Percentiles rank a stretch among this genome's conserved stretches.
Evolutionary conservation across 805 yeast species (phyloP).

Genomic region (Kregervanrija pseudodelftensis): DNA sequence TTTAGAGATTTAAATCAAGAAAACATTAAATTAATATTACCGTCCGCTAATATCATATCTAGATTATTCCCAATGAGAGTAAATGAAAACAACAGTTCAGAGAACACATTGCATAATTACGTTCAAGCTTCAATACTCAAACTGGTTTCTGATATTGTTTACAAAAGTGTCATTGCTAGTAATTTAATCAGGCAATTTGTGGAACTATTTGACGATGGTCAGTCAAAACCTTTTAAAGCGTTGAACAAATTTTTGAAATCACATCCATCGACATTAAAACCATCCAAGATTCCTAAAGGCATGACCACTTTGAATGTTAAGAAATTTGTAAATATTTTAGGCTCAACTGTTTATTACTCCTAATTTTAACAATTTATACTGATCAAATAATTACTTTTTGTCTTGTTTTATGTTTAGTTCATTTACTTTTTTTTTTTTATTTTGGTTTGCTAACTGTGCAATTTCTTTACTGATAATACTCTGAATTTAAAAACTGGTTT

Average conservation of each 20-base stretch:
- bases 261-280: constrained; percentile 29
- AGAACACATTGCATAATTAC: constrained; percentile 1
- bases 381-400: no score
- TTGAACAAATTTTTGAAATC: constrained; percentile 21
- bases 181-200: constrained; percentile 27
- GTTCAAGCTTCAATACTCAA: constrained; percentile 2
- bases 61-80: constrained; percentile 13
- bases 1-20: constrained; percentile 8
- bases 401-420: no score
- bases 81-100: background rate
- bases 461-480: no score
- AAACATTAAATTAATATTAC: constrained; percentile 18
- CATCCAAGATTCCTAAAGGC: constrained; percentile 26
- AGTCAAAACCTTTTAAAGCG: constrained; percentile 20
- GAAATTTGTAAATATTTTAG: constrained; percentile 3
- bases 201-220: constrained; percentile 28
- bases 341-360: no score
- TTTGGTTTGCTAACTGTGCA: no score
- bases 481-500: no score
- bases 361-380: no score
- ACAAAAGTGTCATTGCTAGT: constrained; percentile 20
- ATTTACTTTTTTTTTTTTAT: no score
- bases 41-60: constrained; percentile 18
- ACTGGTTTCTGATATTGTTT: constrained; percentile 13
- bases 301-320: constrained; percentile 17